A percentile compares a stretch with the other conserved stretches of the same genome.
These are phyloP conservation scores for Malus hybrid DNA, from an alignment of 331 rosid genomes.

Conservation along the genomic window DNA sequence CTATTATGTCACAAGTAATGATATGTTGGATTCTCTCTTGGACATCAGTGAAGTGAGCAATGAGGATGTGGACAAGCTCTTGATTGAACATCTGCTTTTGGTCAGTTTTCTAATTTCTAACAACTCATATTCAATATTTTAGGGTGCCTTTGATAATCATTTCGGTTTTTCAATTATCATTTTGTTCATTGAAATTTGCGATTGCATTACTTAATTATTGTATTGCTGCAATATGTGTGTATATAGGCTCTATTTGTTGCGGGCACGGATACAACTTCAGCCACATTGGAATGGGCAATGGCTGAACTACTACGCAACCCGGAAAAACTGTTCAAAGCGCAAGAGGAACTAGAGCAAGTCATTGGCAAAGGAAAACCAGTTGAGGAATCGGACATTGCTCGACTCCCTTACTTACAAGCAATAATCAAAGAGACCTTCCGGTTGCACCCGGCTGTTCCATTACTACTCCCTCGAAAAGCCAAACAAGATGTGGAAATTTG, in stretches of 20 bases:
- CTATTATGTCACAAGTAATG: neutral
- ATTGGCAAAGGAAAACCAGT: neutral
- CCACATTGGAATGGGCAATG: constrained; percentile 16
- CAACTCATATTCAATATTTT: too few relatives aligned
- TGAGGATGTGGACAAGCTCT: neutral
- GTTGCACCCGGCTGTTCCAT: constrained; percentile 4
- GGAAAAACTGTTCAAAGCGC: neutral
- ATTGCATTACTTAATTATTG: too few relatives aligned
- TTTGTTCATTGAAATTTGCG: too few relatives aligned
- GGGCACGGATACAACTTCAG: constrained; percentile 8
- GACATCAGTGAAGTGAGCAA: neutral
- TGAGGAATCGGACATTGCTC: constrained; percentile 5
- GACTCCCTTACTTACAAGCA: neutral
- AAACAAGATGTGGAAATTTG: neutral
- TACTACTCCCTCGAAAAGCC: neutral
- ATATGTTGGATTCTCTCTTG: neutral
- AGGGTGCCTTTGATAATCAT: too few relatives aligned
- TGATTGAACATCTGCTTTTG: neutral
- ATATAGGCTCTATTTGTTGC: constrained; percentile 7
- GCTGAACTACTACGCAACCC: constrained; percentile 13
- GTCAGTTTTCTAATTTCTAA: neutral
- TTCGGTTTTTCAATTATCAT: too few relatives aligned
- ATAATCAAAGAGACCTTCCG: constrained; percentile 14
- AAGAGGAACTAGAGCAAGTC: neutral
- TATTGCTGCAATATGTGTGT: neutral